Base-by-base conservation (phyloP, 2,329 filamentous ascomycete species). In the Botryotinia narcissicola region DNA sequence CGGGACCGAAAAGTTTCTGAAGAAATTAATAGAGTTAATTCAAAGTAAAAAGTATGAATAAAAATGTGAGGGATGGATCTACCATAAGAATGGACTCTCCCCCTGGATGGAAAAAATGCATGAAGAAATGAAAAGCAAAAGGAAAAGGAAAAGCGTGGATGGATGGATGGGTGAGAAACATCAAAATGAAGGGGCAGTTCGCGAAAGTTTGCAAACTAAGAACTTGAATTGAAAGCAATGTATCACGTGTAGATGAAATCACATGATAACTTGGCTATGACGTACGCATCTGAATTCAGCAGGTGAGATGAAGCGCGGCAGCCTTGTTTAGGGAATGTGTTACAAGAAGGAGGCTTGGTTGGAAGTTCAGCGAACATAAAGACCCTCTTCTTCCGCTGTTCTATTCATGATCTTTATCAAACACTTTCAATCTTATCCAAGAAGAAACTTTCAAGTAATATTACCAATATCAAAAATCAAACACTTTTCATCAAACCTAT, bases 401-500 rank as follows among this genome's bases (percentile, higher is more conserved):
- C 37, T 32, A 22, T 67, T 63, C 44, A 67, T 59, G 35, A 69
- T 44, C 59, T 46, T 57, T 57, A 57, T 70, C 29, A 69, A 63
- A 74, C 61, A 37, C 68, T 20, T 69, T 16, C 62, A 51, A 72
- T 59, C 32, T 25, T 54, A 29, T 35, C n/a, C 20, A 67, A 48
- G 64, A 68, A 57, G 51, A 71, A 57, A 25, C 12, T 20, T 59
- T 14, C 63, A 46, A 46, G 51, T 16, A 25, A 44, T 18, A 14
- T 25, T 37, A 29, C 51, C 48, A 57, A 48, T 18, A 68, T 48
- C 51, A 59, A 48, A 61, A 64, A n/a, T n/a, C 61, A 75, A 51
- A 70, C 29, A 57, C 42, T 73, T 73, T 75, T 75, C 75, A 32
- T 72, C 72, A 32, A 72, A 75, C 62, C 60, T 62, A 71, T 40